Evolutionary conservation across 441 rosid genomes (phyloP), one percentile per base, ranked within the genome.

Genomic region (Pelargonium fulgidum): DNA sequence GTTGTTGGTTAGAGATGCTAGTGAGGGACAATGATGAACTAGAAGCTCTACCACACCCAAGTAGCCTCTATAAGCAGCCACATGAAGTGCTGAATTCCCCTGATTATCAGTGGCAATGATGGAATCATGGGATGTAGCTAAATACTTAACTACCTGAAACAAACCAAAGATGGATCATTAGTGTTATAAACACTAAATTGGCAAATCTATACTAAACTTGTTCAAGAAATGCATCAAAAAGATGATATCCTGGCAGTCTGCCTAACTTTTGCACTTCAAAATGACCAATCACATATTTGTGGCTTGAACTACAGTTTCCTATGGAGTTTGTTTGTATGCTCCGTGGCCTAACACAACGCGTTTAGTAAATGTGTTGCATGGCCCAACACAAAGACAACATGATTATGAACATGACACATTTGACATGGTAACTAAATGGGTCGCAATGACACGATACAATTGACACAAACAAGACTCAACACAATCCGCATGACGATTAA

Each of bases 61-160:
- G 81, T 84, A 76, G 59, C 99, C 99, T 45, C 87, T 74, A 81
- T 89, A 86, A 68, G 96, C 91, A 66, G 97, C 93, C 22, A 90
- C 76, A 45, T 92, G 99, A 5, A 94, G 78, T 17, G 96, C 93
- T 4, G 94, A 90, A 79, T 87, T 92, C 75, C 94, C 97, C 74
- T 77, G 86, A 75, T 83, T 75, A 69, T 94, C 98, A 22, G 77
- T 78, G 62, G 81, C 68, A 64, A 67, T 73, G 56, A 83, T 70
- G 8, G 86, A 75, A 65, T 82, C 78, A 59, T 73, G 84, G 56
- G 92, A 84, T 24, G 85, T 66, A 54, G 89, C 73, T 12, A 94
- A 82, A 80, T 86, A 73, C 68, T 82, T 85, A 70, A 90, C 94
- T 36, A 87, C 93, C 98, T 94, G 84, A 75, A 81, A 12, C 10